A percentile compares a stretch with the other conserved stretches of the same genome.
These are phyloP conservation scores for Roridomyces roridus DNA, from an alignment of 768 basidiomycete genomes.

Conservation along the genomic window DNA sequence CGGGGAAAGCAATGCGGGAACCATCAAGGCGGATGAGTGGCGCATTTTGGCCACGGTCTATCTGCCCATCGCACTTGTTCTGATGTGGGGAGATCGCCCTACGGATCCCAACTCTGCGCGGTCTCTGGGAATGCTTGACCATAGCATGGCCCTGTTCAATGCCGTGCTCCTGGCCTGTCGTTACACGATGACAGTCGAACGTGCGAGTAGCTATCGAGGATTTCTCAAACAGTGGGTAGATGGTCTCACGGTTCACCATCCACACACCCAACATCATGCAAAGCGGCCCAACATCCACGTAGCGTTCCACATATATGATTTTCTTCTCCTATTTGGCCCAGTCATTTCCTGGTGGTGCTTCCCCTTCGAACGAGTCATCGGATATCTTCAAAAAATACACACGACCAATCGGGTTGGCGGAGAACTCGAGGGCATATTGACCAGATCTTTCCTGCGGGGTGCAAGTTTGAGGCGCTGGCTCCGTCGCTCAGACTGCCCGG, in stretches of 20 bases:
- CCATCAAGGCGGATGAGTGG: conserved; percentile 39
- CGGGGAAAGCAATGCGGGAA: conserved; percentile 29
- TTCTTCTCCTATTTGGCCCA: conserved; percentile 42
- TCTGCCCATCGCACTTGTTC: conserved; percentile 33
- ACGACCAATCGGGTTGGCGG: conserved; percentile 37
- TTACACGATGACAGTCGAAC: conserved; percentile 22
- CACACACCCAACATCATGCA: conserved; percentile 26
- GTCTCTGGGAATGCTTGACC: conserved; percentile 27
- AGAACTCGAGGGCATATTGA: conserved; percentile 19
- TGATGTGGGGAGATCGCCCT: conserved; percentile 27
- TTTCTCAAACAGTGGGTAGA: conserved; percentile 33
- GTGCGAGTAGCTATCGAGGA: conserved; percentile 18
- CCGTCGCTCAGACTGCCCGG: conserved; percentile 15
- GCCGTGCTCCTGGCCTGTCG: conserved; percentile 30
- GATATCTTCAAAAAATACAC: conserved; percentile 39
- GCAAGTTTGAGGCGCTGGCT: conserved; percentile 15
- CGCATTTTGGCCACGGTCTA: conserved; percentile 25
- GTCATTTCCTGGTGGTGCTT: conserved; percentile 46
- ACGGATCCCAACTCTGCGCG: conserved; percentile 7
- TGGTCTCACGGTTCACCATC: conserved; percentile 30
- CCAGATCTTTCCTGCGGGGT: conserved; percentile 17
- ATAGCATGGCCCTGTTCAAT: conserved; percentile 35
- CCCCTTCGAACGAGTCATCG: conserved; percentile 44
- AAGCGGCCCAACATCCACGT: conserved; percentile 34
- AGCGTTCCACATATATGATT: conserved; percentile 42